Evolutionary conservation across 2,329 filamentous ascomycete genomes (phyloP).

Genomic region (Fusarium acutatum): DNA sequence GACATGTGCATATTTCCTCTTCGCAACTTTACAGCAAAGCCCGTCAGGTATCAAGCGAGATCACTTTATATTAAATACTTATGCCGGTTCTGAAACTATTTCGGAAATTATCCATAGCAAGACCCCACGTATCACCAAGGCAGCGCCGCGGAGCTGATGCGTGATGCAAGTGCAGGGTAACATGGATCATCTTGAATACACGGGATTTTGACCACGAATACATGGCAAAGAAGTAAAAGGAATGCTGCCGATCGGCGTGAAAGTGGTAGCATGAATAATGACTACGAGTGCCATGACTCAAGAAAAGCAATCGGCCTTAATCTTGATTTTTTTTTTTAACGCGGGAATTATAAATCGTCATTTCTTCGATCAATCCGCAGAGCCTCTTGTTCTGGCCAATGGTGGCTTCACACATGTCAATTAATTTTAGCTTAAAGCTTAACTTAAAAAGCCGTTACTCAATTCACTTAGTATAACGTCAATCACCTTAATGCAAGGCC

Average conservation of each 20-base stretch:
- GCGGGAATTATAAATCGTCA: no score
- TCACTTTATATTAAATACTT: no score
- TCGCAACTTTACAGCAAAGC: neutral
- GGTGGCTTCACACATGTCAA: neutral
- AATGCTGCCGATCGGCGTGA: no score
- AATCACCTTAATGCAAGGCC: no score
- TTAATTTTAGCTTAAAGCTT: neutral
- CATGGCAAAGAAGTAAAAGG: neutral
- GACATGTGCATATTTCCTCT: no score
- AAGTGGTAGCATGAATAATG: neutral
- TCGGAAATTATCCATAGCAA: no score
- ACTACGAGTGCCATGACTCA: neutral
- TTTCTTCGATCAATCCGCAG: no score
- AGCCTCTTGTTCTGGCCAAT: neutral
- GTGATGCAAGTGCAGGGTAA: neutral
- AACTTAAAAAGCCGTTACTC: neutral
- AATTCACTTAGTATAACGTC: neutral
- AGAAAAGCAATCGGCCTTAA: no score
- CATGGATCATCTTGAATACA: no score
- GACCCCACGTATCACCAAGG: no score
- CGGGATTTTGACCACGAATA: neutral
- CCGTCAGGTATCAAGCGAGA: fast-evolving
- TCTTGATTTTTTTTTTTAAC: no score
- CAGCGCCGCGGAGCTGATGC: neutral
- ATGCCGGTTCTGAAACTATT: fast-evolving